Evolutionary conservation across 1,139 yeast genomes (phyloP), one percentile per base, ranked within the genome.

Genomic region (Debaryomyces singareniensis): DNA sequence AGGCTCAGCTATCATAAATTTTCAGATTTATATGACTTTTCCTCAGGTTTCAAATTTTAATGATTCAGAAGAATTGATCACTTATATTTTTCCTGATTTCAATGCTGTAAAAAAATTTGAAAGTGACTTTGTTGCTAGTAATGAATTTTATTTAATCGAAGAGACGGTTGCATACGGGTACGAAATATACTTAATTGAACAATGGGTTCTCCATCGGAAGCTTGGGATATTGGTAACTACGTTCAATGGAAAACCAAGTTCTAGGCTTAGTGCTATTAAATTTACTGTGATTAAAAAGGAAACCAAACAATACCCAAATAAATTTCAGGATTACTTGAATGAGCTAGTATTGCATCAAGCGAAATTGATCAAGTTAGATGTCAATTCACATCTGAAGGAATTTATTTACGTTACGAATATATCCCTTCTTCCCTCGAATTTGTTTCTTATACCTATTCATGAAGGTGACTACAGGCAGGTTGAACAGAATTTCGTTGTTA

Each of bases 111-210:
- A 58, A 29, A 61, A 64, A 38, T 61, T 67, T 40, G 58, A 63
- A 32, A 58, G 61, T 25, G 68, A 69, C 20, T 66, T 67, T 35
- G 51, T 59, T 9, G 40, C 48, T 3, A 45, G 50, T 13, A 52
- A 55, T 20, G 71, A 70, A 35, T 56, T 61, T 44, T 61, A 59
- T 36, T 36, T 58, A 10, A 47, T 45, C 31, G 71, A 68, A 25
- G 70, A 66, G 32, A 53, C 76, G 1, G 58, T 57, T 12, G 62
- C 77, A 4, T 44, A 61, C 1, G 97, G 97, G 1, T 85, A 82
- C 49, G 97, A 91, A 51, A 71, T 84, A 16, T 91, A 91, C 47
- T 64, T 91, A 28, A 95, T 89, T 9, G 97, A 91, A 49, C 96
- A 89, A 53, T 91, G 98, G 97, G 80, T 84, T 3, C 70, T 81